Evolutionary conservation across 768 basidiomycete species (phyloP), one percentile per base, ranked within the genome.

Genomic region (Kwoniella botswanensis): DNA sequence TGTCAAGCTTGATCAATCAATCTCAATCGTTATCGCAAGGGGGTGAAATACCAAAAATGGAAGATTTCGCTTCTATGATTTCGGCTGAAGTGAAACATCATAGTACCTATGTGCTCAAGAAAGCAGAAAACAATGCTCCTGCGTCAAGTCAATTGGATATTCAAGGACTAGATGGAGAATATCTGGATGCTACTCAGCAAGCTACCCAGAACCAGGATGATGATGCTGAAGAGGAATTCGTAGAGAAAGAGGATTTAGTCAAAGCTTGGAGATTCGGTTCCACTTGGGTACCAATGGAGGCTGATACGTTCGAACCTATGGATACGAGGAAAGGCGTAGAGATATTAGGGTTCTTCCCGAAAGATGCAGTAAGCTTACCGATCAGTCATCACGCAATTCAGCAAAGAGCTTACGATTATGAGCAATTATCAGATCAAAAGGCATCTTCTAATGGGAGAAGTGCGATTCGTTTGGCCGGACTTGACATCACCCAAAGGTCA

Each of bases 401-500:
- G 44, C 18, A 13, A 54, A n/a, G 26, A 41, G 42, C 61, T 60
- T 9, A 64, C n/a, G 50, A 21, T 50, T 56, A 21, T 70, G 18
- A 68, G 24, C 24, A 26, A 3, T 15, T 15, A 2, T 6, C 74
- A 95, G 93, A 90, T 93, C 83, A 91, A 92, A 65, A 88, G 93
- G 42, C 92, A 94, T 74, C 86, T 89, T 35, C 85, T 88, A 26
- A 91, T 97, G 88, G 89, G 91, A 13, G 95, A 98, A 83, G 86
- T 96, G 41, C 88, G 90, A 60, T 95, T 93, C 75, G 85, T 97
- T 50, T 96, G 90, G 89, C 92, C 89, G 0, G 90, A 93, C 73
- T 88, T 90, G 0, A 78, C 79, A 1, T 87, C 88, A 10, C 86
- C 90, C 2, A 86, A 88, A 57, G 88, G 92, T 64, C 92, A 97